Conservation (phyloP, 1,284 basidiomycete genomes). For the Marasmius oreades region DNA sequence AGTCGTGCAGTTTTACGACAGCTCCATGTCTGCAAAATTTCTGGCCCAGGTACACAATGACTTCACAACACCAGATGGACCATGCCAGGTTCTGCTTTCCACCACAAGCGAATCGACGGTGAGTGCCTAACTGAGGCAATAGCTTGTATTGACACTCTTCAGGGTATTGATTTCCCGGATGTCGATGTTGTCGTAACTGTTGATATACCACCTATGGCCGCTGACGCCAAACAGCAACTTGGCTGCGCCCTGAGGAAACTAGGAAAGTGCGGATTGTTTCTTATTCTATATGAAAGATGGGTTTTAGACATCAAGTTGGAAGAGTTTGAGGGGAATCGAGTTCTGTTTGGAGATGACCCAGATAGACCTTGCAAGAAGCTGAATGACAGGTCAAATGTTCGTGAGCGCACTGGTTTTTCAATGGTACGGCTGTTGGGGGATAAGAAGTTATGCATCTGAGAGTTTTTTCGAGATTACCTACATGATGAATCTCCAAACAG, state of each 20-base stretch:
- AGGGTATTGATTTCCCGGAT: slow-evolving; percentile 15
- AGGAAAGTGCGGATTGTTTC: not conserved
- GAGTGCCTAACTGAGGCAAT: not conserved
- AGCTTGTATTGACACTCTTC: not conserved
- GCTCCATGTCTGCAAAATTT: slow-evolving; percentile 24
- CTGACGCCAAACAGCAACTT: slow-evolving; percentile 5
- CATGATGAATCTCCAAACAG: not conserved
- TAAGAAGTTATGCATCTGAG: not conserved
- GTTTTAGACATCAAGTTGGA: not conserved
- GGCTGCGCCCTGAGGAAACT: slow-evolving; percentile 6
- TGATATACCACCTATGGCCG: slow-evolving; percentile 3
- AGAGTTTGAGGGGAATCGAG: not conserved
- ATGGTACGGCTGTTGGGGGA: not conserved
- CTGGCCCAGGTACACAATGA: slow-evolving; percentile 16
- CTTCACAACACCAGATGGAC: slow-evolving; percentile 17
- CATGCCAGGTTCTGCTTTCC: slow-evolving; percentile 21
- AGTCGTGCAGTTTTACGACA: slow-evolving; percentile 25
- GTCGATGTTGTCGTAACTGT: slow-evolving; percentile 15
- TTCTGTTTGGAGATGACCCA: not conserved
- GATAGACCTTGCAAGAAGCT: not conserved
- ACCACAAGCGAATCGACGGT: slow-evolving; percentile 22
- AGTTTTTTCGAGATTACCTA: not conserved
- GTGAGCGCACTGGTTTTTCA: not conserved
- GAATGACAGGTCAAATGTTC: not conserved
- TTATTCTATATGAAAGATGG: not conserved